Conservation (phyloP, 805 yeast species). For the Metschnikowia shivogae region DNA sequence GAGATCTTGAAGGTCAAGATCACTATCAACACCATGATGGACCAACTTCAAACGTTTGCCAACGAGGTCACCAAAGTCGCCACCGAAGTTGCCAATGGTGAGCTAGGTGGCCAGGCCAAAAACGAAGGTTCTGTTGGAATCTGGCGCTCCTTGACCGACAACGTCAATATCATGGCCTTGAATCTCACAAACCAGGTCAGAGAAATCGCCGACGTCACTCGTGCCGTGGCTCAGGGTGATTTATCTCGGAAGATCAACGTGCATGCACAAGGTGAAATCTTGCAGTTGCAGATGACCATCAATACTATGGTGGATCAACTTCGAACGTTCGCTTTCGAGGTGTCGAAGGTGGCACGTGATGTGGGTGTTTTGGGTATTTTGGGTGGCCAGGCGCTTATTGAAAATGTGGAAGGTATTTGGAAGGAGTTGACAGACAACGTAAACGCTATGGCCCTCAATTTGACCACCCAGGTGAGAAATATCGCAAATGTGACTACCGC, state of each 20-base stretch:
- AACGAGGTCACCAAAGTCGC: conserved; percentile 81
- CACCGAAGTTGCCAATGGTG: conserved; percentile 87
- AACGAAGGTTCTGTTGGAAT: conserved; percentile 83
- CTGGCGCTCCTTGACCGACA: conserved; percentile 81
- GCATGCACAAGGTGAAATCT: conserved; percentile 87
- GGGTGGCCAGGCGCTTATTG: conserved; percentile 83
- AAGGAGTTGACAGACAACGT: conserved; percentile 81
- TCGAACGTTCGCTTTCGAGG: conserved; percentile 79
- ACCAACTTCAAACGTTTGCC: conserved; percentile 76
- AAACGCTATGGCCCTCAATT: conserved; percentile 84
- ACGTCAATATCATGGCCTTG: conserved; percentile 83
- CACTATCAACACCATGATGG: conserved; percentile 86
- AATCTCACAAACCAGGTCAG: conserved; percentile 68
- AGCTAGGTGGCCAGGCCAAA: conserved; percentile 84
- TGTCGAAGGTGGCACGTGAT: conserved; percentile 81
- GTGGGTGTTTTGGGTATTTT: conserved; percentile 86
- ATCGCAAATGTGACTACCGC: conserved; percentile 87
- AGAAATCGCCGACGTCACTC: conserved; percentile 84
- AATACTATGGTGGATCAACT: conserved; percentile 87
- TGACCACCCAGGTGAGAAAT: conserved; percentile 84
- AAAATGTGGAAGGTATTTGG: conserved; percentile 84
- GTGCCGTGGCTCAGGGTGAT: conserved; percentile 87
- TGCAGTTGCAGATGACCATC: conserved; percentile 80
- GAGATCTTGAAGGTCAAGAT: conserved; percentile 75
- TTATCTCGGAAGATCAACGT: conserved; percentile 78